phyloP scores from a whole-genome alignment of 2,329 filamentous ascomycete genomes.

The Botrytis byssoidea region DNA sequence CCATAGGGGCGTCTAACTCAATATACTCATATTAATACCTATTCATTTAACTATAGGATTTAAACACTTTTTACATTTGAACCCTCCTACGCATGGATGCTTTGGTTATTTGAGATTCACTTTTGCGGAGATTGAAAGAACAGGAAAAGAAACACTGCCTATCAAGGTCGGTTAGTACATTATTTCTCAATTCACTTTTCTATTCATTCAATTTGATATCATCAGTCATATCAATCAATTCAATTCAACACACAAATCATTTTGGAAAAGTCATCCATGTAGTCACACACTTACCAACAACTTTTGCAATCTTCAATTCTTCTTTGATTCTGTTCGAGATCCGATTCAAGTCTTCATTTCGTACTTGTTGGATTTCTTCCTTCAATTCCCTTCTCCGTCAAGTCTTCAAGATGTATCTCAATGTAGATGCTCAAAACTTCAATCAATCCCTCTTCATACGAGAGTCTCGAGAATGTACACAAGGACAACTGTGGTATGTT shows the following conservation, averaged over 20 bases:
- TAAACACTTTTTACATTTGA: neutral
- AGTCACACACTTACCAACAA: neutral
- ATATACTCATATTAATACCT: neutral
- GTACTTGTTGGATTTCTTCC: neutral
- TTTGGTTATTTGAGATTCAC: neutral
- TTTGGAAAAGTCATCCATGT: neutral
- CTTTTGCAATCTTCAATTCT: neutral
- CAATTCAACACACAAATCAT: neutral
- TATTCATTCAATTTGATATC: neutral
- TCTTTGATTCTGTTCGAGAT: neutral
- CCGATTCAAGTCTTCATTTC: neutral
- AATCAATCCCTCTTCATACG: conserved; percentile 11
- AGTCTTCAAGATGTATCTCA: conserved; percentile 16
- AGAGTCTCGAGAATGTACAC: conserved; percentile 10
- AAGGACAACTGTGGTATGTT: conserved; percentile 16
- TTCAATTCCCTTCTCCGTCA: neutral
- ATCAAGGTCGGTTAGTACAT: neutral
- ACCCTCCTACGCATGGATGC: neutral
- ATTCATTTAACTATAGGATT: neutral
- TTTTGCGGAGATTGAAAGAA: neutral
- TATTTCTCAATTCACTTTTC: neutral
- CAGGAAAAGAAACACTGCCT: neutral
- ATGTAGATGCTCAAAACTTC: neutral
- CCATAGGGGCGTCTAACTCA: neutral
- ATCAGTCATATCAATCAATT: neutral